Conservation (phyloP, 225 moss, liverwort and hornwort species). For the Asterella californica region DNA sequence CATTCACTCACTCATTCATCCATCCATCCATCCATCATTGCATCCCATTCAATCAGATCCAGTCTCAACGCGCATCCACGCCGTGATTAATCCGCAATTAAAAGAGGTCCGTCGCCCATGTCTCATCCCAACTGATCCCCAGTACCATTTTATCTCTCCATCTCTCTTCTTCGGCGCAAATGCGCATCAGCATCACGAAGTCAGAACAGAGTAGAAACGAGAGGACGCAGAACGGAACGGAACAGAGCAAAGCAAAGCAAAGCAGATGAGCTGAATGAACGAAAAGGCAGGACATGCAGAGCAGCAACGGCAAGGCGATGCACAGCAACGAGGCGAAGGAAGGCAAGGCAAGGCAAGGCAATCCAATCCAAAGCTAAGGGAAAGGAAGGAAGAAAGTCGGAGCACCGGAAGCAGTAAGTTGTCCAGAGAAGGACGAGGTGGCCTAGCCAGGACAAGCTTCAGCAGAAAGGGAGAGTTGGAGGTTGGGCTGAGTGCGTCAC, state of each 20-base stretch:
- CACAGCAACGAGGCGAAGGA: not conserved
- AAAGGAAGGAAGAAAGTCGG: not conserved
- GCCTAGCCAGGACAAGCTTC: constrained; percentile 2
- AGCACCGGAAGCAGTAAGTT: not conserved
- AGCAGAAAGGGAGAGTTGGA: constrained; percentile 11
- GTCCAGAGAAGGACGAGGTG: constrained; percentile 1
- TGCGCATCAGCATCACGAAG: not conserved
- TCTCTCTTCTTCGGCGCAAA: constrained; percentile 6
- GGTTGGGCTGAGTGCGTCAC: not conserved
- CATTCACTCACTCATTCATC: not conserved
- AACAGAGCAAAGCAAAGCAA: not conserved
- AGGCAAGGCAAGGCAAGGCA: not conserved
- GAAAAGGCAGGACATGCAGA: not conserved
- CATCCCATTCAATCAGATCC: not conserved
- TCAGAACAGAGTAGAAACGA: not conserved
- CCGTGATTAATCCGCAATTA: constrained; percentile 6
- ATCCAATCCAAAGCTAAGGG: not conserved
- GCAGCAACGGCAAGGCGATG: not conserved
- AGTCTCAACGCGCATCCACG: not conserved
- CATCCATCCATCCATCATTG: too few species aligned
- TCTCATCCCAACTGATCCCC: constrained; percentile 17
- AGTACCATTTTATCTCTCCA: not conserved
- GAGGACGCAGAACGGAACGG: not conserved
- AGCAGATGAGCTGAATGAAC: not conserved
- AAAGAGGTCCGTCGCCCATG: not conserved